A percentile compares a stretch with the other conserved stretches of the same genome.
Evolutionary conservation across 2,329 filamentous ascomycete species (phyloP).

Genomic region (Fusarium sterilihyphosum): DNA sequence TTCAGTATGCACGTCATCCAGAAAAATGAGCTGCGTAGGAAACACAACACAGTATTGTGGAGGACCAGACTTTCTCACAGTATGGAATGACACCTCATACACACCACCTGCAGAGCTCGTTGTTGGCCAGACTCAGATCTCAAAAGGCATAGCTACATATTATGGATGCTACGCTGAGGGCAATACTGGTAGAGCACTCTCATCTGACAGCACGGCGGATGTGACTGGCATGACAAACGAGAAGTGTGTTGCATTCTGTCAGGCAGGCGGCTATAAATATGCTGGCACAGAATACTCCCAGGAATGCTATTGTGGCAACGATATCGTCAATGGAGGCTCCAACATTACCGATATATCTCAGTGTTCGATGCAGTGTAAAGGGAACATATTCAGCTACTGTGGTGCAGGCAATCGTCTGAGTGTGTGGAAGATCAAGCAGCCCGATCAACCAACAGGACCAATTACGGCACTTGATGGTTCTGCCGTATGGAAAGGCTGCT

Average conservation of each 20-base stretch:
- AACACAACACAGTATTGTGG: slow-evolving; percentile 39
- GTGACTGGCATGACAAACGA: slow-evolving; percentile 41
- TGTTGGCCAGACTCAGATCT: slow-evolving; percentile 30
- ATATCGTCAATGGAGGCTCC: slow-evolving; percentile 20
- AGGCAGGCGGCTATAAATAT: slow-evolving; percentile 43
- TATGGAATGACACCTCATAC: slow-evolving; percentile 40
- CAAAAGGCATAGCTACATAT: slow-evolving; percentile 28
- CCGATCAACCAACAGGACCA: slow-evolving; percentile 19
- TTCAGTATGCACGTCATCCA: slow-evolving; percentile 16
- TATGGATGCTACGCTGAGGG: slow-evolving; percentile 33
- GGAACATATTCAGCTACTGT: slow-evolving; percentile 37
- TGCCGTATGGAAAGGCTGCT: slow-evolving; percentile 30
- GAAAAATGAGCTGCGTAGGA: slow-evolving; percentile 34
- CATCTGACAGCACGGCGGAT: slow-evolving; percentile 20
- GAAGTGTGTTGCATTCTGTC: slow-evolving; percentile 45
- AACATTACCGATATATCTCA: slow-evolving; percentile 31
- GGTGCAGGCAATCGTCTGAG: slow-evolving; percentile 38
- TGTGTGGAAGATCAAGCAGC: slow-evolving; percentile 33
- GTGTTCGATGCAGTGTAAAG: slow-evolving; percentile 43
- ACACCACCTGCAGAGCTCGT: slow-evolving; percentile 22
- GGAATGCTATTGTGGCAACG: slow-evolving; percentile 49
- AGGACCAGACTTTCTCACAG: slow-evolving; percentile 27
- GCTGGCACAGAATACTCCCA: slow-evolving; percentile 50
- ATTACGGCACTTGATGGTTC: slow-evolving; percentile 25
- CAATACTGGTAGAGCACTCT: slow-evolving; percentile 25